phyloP scores from a whole-genome alignment of 2,329 filamentous ascomycete genomes.

The Chrysoporthe puriensis region DNA sequence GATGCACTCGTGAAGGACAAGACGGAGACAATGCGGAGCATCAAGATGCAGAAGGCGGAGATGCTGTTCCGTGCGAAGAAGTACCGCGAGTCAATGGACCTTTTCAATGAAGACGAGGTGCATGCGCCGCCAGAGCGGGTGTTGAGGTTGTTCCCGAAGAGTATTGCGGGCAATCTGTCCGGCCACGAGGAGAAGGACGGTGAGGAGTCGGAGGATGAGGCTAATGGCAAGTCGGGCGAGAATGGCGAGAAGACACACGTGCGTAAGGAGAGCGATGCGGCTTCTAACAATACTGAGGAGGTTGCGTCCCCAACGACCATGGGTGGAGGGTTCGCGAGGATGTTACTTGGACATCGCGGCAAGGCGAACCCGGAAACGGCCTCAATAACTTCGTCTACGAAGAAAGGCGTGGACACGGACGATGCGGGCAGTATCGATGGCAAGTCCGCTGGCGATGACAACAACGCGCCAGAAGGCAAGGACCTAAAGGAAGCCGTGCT shows the following conservation, averaged over 20 bases:
- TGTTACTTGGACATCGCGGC: constrained; percentile 52
- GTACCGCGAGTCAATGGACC: constrained; percentile 82
- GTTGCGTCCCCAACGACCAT: constrained; percentile 41
- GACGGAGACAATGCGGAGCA: constrained; percentile 74
- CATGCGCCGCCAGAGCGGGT: constrained; percentile 88
- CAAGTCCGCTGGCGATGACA: constrained; percentile 49
- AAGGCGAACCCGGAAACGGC: constrained; percentile 56
- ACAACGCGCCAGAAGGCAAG: constrained; percentile 68
- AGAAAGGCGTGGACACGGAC: constrained; percentile 56
- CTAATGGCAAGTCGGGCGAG: constrained; percentile 32
- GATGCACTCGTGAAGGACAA: constrained; percentile 89
- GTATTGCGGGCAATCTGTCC: constrained; percentile 82
- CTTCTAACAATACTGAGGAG: constrained; percentile 32
- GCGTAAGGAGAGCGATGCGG: constrained; percentile 32
- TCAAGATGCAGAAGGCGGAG: constrained; percentile 92
- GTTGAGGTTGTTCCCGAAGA: constrained; percentile 78
- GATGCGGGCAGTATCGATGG: constrained; percentile 61
- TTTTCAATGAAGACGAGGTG: constrained; percentile 84
- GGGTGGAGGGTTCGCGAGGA: constrained; percentile 55
- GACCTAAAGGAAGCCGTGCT: constrained; percentile 81
- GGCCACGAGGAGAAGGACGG: constrained; percentile 46
- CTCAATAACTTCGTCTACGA: constrained; percentile 61
- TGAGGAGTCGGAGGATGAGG: constrained; percentile 37
- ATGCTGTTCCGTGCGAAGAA: constrained; percentile 79
- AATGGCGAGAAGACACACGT: constrained; percentile 38